phyloP scores from a whole-genome alignment of 352 stramenopile species.

The Phytopythium cucurbitacearum region DNA sequence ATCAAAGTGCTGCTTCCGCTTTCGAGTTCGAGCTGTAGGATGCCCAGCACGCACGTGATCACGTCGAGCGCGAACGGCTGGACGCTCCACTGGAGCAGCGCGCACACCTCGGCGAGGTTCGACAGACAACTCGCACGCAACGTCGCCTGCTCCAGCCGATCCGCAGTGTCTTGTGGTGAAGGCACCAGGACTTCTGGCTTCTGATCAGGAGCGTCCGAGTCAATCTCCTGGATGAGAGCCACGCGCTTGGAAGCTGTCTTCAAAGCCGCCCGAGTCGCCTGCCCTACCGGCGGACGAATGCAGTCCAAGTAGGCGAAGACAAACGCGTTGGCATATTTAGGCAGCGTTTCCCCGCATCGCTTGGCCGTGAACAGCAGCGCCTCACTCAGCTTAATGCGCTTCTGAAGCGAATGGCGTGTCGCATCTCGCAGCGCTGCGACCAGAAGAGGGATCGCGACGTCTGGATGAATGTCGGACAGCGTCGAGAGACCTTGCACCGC shows the following conservation, averaged over 20 bases:
- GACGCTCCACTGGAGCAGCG: slow-evolving; percentile 66
- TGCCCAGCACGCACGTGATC: slow-evolving; percentile 74
- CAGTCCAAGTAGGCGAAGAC: slow-evolving; percentile 81
- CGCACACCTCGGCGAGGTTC: slow-evolving; percentile 84
- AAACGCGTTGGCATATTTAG: slow-evolving; percentile 65
- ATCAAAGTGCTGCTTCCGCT: slow-evolving; percentile 1
- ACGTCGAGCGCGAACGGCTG: slow-evolving; percentile 70
- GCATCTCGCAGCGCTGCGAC: slow-evolving; percentile 41
- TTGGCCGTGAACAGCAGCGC: slow-evolving; percentile 75
- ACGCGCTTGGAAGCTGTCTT: slow-evolving; percentile 22
- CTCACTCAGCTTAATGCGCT: slow-evolving; percentile 83
- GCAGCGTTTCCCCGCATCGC: slow-evolving; percentile 68
- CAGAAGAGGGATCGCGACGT: slow-evolving; percentile 65
- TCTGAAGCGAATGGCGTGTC: slow-evolving; percentile 35
- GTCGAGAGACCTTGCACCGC: slow-evolving; percentile 68
- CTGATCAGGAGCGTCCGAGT: neutral
- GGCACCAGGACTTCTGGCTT: neutral
- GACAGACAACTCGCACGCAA: slow-evolving; percentile 81
- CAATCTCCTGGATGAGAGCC: slow-evolving; percentile 58
- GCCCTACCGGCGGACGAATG: slow-evolving; percentile 37
- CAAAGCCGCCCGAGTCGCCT: slow-evolving; percentile 8
- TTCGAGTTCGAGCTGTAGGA: slow-evolving; percentile 70
- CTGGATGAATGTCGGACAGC: slow-evolving; percentile 52
- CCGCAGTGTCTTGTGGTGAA: slow-evolving; percentile 12
- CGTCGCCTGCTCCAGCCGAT: slow-evolving; percentile 45